These are phyloP conservation scores for Cocos nucifera DNA, from an alignment of 176 grass and related monocot genomes.

Conservation along the genomic window DNA sequence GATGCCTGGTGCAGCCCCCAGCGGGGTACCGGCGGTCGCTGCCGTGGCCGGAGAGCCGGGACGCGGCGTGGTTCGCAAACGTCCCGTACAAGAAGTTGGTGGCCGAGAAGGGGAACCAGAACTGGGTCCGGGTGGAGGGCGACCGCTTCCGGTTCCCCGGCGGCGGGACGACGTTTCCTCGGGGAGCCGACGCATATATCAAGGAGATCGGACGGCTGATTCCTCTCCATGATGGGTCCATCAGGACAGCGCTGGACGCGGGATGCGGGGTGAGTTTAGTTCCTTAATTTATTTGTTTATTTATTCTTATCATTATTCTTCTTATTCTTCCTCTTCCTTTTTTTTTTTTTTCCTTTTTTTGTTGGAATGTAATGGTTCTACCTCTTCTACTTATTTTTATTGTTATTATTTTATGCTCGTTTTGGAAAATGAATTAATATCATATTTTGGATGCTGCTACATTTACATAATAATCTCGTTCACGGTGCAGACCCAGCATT, in stretches of 20 bases:
- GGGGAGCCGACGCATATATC: constrained; percentile 19
- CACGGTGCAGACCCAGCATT: no score
- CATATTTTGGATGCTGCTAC: no score
- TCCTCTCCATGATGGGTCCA: constrained; percentile 3
- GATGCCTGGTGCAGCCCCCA: constrained; percentile 22
- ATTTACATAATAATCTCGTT: no score
- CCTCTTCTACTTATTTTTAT: no score
- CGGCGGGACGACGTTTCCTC: constrained; percentile 30
- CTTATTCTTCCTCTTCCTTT: no score
- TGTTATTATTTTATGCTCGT: no score
- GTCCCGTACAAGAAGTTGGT: constrained; percentile 23
- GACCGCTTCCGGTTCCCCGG: constrained; percentile 25
- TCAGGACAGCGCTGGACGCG: constrained; percentile 28
- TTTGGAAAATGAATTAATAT: no score
- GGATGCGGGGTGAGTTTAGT: constrained; percentile 27
- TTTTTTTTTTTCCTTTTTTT: no score
- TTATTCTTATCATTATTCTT: no score
- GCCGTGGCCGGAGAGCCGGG: constrained; percentile 29
- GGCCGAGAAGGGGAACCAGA: constrained; percentile 23
- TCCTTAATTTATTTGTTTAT: background rate
- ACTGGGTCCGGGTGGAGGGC: constrained; percentile 22
- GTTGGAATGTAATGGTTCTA: no score
- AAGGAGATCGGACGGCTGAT: constrained; percentile 16
- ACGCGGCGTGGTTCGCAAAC: constrained; percentile 28
- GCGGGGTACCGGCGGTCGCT: constrained; percentile 10